Base-by-base conservation (phyloP, 441 rosid genomes). In the Pelargonium citronellum region DNA sequence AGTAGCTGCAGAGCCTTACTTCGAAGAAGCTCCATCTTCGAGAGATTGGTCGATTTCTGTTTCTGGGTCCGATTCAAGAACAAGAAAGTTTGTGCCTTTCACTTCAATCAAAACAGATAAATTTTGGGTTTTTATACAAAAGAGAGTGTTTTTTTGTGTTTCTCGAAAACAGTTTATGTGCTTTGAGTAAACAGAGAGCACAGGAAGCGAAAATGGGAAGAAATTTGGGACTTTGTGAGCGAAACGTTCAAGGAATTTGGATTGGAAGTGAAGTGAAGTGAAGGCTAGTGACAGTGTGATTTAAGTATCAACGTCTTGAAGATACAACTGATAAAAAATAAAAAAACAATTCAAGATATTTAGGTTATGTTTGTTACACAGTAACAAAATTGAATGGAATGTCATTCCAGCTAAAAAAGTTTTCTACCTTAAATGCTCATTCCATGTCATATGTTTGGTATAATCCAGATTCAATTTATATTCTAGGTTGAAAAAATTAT, bases 11-110 rank as follows among this genome's bases (percentile, higher is more conserved):
- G 61, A 7, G 22, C 37, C 53, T 67, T 43, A 22, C 20, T 70
- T 12, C 5, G 80, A 71, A 75, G 78, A 49, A 15, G 7, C 57
- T 15, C 17, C 57, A 49, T 49, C 57, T 49, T 49, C 57, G 15
- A 4, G 13, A 49, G 57, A 49, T 49, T n/a, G 16, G n/a, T 49
- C 6, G 57, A 49, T 49, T 49, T 5, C 11, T 3, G 57, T n/a
- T 3, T 49, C 57, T 49, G 57, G 16, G 57, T 49, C 13, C 13
- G 57, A 49, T 49, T 12, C 57, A 49, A 49, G 17, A 13, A 7
- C 57, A 49, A 49, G 2, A 13, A 13, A 2, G 13, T 49, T 16
- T 1, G 57, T 2, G 16, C 12, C 57, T 11, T 49, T 10, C n/a
- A 12, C 57, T 1, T n/a, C 24, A 22, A 22, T 22, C 24, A 22